Conservation (phyloP, 2,329 filamentous ascomycete genomes). For the Clathrospora elynae region DNA sequence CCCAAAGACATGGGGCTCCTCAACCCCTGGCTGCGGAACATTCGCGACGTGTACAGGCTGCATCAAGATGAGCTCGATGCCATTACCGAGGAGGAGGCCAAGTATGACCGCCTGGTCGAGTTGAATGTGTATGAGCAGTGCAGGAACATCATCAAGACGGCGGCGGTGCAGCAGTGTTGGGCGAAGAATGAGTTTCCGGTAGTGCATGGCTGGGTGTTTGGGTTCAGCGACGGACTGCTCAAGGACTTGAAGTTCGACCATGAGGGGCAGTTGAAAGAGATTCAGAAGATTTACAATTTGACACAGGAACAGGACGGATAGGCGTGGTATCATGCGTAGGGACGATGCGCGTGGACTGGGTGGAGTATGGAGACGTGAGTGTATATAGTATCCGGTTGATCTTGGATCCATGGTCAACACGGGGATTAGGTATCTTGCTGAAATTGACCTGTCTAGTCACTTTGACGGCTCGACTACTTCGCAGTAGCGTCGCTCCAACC, state of each 20-base stretch:
- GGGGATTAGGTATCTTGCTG: no score
- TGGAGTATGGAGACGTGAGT: no score
- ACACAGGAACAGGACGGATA: no score
- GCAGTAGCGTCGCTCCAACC: no score
- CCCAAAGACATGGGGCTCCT: conserved; percentile 71
- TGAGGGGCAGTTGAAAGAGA: conserved; percentile 59
- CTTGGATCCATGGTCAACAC: no score
- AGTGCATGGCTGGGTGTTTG: conserved; percentile 77
- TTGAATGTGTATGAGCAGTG: conserved; percentile 48
- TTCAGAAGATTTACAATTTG: conserved; percentile 68
- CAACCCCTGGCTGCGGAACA: conserved; percentile 76
- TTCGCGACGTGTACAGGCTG: conserved; percentile 74
- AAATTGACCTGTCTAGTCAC: no score
- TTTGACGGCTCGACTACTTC: no score
- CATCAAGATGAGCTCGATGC: conserved; percentile 71
- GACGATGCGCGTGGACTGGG: no score
- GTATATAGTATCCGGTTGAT: no score
- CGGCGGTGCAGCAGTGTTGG: conserved; percentile 64
- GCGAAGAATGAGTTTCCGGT: conserved; percentile 67
- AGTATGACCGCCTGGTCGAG: conserved; percentile 46
- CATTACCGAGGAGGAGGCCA: conserved; percentile 32
- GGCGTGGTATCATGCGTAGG: no score
- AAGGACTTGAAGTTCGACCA: conserved; percentile 69
- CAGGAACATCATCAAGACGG: conserved; percentile 51
- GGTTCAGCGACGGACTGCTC: conserved; percentile 68